These are phyloP conservation scores for Candida sphagnicola DNA, from an alignment of 805 yeast genomes.

Conservation along the genomic window DNA sequence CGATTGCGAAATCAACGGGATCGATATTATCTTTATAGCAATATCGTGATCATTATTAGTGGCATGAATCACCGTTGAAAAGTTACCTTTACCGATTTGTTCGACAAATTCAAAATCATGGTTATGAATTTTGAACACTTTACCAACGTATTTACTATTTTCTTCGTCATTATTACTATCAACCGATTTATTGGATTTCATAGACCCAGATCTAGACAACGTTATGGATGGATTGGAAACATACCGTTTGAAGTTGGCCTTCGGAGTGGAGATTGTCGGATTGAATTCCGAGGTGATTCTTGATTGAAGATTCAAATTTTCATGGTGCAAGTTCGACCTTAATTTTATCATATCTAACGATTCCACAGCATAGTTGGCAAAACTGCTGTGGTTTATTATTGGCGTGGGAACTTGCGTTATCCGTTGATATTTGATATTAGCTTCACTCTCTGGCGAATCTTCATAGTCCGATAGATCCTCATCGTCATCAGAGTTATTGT, in stretches of 20 bases:
- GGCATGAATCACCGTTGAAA: conserved; percentile 60
- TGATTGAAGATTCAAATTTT: neutral
- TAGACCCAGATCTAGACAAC: neutral
- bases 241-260: conserved; percentile 4
- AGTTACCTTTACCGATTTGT: conserved; percentile 62
- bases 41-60: conserved; percentile 26
- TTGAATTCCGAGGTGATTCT: conserved; percentile 38
- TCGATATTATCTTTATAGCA: conserved; percentile 65
- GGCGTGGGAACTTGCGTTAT: conserved; percentile 48
- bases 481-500: conserved; percentile 3
- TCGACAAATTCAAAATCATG: conserved; percentile 11
- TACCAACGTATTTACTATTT: conserved; percentile 1
- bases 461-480: neutral
- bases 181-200: neutral
- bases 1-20: conserved; percentile 27
- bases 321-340: neutral
- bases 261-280: conserved; percentile 14
- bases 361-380: conserved; percentile 10
- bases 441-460: conserved; percentile 2
- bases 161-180: conserved; percentile 1
- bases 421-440: conserved; percentile 19
- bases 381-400: conserved; percentile 21
- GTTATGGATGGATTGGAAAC: conserved; percentile 6
- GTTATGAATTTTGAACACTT: conserved; percentile 2
- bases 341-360: conserved; percentile 3